These are phyloP conservation scores for Dendrocalamus latiflorus DNA, from an alignment of 202 grass and related monocot species.

Conservation along the genomic window DNA sequence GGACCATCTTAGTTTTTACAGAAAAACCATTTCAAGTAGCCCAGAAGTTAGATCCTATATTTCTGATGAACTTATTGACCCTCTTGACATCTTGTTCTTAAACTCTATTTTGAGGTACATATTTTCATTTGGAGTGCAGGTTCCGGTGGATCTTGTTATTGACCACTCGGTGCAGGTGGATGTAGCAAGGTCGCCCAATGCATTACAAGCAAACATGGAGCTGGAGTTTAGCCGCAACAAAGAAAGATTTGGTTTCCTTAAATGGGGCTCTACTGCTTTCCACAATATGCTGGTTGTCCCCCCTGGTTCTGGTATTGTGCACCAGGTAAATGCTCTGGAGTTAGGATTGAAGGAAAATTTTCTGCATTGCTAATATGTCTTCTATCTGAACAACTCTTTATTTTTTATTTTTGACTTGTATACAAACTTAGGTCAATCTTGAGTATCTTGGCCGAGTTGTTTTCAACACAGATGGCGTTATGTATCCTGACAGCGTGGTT, in stretches of 20 bases:
- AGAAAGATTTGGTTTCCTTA: constrained; percentile 95
- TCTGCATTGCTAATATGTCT: neutral
- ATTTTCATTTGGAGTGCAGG: constrained; percentile 46
- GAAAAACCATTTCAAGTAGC: neutral
- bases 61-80: neutral
- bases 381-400: neutral
- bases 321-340: constrained; percentile 56
- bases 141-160: too few species aligned
- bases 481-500: constrained; percentile 95
- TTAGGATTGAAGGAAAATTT: neutral
- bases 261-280: constrained; percentile 95
- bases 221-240: constrained; percentile 85
- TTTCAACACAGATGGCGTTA: constrained; percentile 71
- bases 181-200: constrained; percentile 86
- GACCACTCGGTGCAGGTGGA: constrained; percentile 96
- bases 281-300: constrained; percentile 94
- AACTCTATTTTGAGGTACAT: neutral
- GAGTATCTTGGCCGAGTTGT: constrained; percentile 96
- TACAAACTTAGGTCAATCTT: constrained; percentile 70
- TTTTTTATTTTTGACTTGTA: neutral
- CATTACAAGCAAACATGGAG: constrained; percentile 84
- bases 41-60: neutral
- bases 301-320: constrained; percentile 90
- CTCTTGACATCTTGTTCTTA: neutral
- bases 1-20: neutral